Evolutionary conservation across 257 asterid species (phyloP).

Genomic region (Haberlea rhodopensis): DNA sequence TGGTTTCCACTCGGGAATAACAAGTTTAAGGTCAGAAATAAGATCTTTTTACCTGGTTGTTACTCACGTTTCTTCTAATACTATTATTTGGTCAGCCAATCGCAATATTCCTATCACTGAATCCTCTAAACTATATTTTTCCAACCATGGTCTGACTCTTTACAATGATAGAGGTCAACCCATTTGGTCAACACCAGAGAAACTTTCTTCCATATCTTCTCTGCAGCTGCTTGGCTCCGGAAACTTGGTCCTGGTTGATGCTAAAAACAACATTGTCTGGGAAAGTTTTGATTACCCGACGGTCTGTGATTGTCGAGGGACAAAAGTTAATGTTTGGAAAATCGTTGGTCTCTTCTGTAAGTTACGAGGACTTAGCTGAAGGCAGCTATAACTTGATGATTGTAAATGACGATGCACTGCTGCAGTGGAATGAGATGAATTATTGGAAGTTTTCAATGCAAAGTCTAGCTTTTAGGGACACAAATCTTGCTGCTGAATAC

Average conservation of each 20-base stretch:
- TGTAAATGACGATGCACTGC: constrained; percentile 39
- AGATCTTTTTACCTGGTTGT: too few relatives aligned
- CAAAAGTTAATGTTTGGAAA: constrained; percentile 37
- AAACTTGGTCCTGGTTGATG: constrained; percentile 60
- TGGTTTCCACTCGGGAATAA: too few relatives aligned
- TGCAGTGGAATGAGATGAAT: constrained; percentile 42
- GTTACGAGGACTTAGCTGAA: constrained; percentile 38
- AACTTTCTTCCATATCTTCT: constrained; percentile 30
- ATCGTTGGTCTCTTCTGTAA: constrained; percentile 28
- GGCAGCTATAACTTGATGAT: constrained; percentile 42
- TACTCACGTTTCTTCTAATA: neutral
- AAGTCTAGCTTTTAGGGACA: constrained; percentile 31
- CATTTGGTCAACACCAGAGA: constrained; percentile 55
- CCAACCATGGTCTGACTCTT: constrained; percentile 40
- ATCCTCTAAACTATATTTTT: constrained; percentile 40
- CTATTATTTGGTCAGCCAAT: constrained; percentile 70
- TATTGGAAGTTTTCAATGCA: constrained; percentile 74
- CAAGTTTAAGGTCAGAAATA: too few relatives aligned
- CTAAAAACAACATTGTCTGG: constrained; percentile 48
- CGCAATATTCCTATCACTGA: constrained; percentile 48
- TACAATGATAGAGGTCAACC: constrained; percentile 32
- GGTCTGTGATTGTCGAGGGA: constrained; percentile 59
- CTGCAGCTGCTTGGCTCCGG: constrained; percentile 51
- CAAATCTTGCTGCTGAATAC: constrained; percentile 34
- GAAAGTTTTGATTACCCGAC: constrained; percentile 65